Evolutionary conservation across 352 stramenopile species (phyloP).

Genomic region (Globisporangium uncinulatum): DNA sequence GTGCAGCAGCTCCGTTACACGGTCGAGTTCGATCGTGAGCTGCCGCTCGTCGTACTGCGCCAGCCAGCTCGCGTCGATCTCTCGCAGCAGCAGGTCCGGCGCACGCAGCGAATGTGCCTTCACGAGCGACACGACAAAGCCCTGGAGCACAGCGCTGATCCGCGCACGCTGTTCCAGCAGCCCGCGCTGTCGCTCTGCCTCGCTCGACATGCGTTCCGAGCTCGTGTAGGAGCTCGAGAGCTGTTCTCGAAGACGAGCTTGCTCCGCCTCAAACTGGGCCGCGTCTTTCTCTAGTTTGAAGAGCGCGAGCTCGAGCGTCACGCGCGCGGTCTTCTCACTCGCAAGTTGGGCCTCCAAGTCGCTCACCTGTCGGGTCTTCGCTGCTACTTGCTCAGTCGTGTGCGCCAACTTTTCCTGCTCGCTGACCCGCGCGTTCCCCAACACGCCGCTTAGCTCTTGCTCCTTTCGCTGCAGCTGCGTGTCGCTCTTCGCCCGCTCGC

Average conservation of each 20-base stretch:
- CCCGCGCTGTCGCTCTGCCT: slow-evolving; percentile 13
- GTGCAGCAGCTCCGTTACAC: slow-evolving; percentile 19
- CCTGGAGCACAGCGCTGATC: slow-evolving; percentile 22
- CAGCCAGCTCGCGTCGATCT: slow-evolving; percentile 9
- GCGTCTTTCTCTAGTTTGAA: slow-evolving; percentile 36
- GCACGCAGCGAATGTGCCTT: slow-evolving; percentile 13
- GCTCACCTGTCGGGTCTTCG: slow-evolving; percentile 32
- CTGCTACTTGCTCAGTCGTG: slow-evolving; percentile 29
- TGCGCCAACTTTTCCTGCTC: slow-evolving; percentile 61
- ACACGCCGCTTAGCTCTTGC: slow-evolving; percentile 36
- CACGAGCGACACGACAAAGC: slow-evolving; percentile 25
- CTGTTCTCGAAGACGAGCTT: slow-evolving; percentile 31
- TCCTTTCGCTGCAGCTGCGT: slow-evolving; percentile 37
- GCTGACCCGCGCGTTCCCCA: slow-evolving; percentile 37
- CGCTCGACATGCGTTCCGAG: slow-evolving; percentile 18
- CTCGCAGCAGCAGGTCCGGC: slow-evolving; percentile 4
- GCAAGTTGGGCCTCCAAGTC: slow-evolving; percentile 20
- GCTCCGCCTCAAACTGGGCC: slow-evolving; percentile 21
- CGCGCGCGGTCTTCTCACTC: slow-evolving; percentile 20
- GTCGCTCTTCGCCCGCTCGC: slow-evolving; percentile 44
- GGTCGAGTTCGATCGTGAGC: slow-evolving; percentile 28
- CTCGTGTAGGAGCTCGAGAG: slow-evolving; percentile 28
- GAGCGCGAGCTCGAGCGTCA: slow-evolving; percentile 24
- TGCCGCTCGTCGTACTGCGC: slow-evolving; percentile 23
- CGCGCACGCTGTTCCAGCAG: slow-evolving; percentile 20